A percentile compares a stretch with the other conserved stretches of the same genome.
These are phyloP conservation scores for Termitomyces bulborhizus DNA, from an alignment of 768 basidiomycete species.

Conservation along the genomic window DNA sequence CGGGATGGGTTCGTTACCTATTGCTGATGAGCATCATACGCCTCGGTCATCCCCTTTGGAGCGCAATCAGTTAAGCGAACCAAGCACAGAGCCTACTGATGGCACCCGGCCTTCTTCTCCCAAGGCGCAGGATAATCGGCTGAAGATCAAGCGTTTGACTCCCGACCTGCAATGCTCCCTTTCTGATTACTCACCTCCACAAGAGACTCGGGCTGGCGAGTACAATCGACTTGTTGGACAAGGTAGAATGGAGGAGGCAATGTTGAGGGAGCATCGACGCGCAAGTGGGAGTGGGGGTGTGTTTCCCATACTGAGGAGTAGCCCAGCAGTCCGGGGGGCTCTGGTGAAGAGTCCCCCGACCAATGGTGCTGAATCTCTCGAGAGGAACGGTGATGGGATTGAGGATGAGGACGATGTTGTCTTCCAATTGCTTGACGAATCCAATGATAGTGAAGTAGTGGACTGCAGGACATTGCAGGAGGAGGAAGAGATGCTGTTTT, in stretches of 20 bases:
- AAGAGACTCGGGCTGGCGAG: conserved; percentile 23
- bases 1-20: conserved; percentile 8
- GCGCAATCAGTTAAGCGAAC: not conserved
- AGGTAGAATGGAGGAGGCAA: conserved; percentile 28
- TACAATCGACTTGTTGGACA: conserved; percentile 26
- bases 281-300: conserved; percentile 19
- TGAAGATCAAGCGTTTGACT: conserved; percentile 18
- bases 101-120: conserved; percentile 2
- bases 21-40: not conserved
- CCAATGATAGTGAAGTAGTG: not conserved
- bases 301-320: conserved; percentile 7
- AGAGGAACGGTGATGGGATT: not conserved
- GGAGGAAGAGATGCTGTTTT: conserved; percentile 15
- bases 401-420: not conserved
- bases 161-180: conserved; percentile 11
- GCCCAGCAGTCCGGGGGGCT: not conserved
- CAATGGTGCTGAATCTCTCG: not conserved
- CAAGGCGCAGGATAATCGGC: conserved; percentile 3
- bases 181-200: conserved; percentile 23
- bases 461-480: not conserved
- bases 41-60: not conserved
- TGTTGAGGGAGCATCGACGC: conserved; percentile 26
- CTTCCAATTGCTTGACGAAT: not conserved
- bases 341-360: not conserved
- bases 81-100: not conserved